A percentile compares a stretch with the other conserved stretches of the same genome.
These are phyloP conservation scores for Hansenula lynferdii DNA, from an alignment of 1,139 yeast species.

Conservation along the genomic window DNA sequence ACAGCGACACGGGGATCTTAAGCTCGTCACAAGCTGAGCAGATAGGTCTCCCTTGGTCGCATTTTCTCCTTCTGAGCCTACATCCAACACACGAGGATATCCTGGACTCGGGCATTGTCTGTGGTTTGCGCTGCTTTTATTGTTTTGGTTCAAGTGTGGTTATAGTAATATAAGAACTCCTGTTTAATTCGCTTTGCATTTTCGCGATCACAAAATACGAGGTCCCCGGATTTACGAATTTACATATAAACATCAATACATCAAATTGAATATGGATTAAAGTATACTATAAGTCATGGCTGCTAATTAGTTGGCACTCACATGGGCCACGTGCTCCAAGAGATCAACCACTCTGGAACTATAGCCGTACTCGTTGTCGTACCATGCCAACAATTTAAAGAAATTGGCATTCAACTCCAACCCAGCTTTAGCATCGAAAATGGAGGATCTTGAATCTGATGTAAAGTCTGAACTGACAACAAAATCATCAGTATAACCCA, in stretches of 20 bases:
- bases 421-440: slow-evolving; percentile 85
- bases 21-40: slow-evolving; percentile 13
- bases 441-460: slow-evolving; percentile 70
- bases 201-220: too few species aligned
- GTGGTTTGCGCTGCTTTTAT: too few species aligned
- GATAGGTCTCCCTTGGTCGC: slow-evolving; percentile 10
- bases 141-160: too few species aligned
- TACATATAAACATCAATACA: too few species aligned
- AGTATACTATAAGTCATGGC: too few species aligned
- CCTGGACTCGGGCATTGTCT: too few species aligned
- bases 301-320: slow-evolving; percentile 4
- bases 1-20: slow-evolving; percentile 12
- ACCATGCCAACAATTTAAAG: slow-evolving; percentile 83
- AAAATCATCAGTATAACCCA: slow-evolving; percentile 82
- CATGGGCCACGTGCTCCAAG: slow-evolving; percentile 65
- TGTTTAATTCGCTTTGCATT: too few species aligned
- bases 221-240: too few species aligned
- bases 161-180: too few species aligned
- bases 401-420: slow-evolving; percentile 80
- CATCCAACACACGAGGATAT: slow-evolving; percentile 12
- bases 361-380: slow-evolving; percentile 89
- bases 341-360: slow-evolving; percentile 88
- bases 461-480: slow-evolving; percentile 84
- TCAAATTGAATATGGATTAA: too few species aligned
- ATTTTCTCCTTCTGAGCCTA: slow-evolving; percentile 11